These are phyloP conservation scores for Zalaria sp. DNA, from an alignment of 2,329 filamentous ascomycete genomes.

Conservation along the genomic window DNA sequence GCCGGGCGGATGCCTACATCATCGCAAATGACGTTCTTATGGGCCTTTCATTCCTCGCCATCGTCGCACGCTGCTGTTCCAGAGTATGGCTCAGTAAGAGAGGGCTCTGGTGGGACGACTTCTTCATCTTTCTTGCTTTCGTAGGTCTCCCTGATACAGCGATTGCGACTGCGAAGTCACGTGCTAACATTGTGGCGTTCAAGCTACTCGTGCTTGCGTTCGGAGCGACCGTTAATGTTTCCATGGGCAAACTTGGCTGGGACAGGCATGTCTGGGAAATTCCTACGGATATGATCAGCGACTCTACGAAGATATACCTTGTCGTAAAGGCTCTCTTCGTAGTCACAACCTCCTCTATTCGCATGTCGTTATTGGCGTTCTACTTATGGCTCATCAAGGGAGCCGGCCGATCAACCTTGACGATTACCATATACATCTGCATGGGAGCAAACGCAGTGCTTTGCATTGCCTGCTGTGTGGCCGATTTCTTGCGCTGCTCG, in stretches of 20 bases:
- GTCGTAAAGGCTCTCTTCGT: conserved; percentile 27
- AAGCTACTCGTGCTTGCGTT: conserved; percentile 14
- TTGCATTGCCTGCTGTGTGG: conserved; percentile 21
- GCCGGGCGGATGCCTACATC: conserved; percentile 3
- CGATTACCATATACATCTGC: conserved; percentile 23
- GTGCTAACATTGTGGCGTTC: conserved; percentile 18
- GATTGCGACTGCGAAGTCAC: not conserved
- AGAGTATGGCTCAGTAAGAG: conserved; percentile 1
- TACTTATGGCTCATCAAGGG: conserved; percentile 32
- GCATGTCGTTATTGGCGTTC: conserved; percentile 30
- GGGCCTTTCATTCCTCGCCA: not conserved
- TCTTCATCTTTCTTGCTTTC: conserved; percentile 25
- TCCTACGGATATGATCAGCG: conserved; percentile 11
- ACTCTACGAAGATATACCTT: conserved; percentile 24
- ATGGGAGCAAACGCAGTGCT: conserved; percentile 22
- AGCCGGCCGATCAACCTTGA: conserved; percentile 22
- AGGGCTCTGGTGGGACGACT: conserved; percentile 19
- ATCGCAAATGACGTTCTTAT: conserved; percentile 3
- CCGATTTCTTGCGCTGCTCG: conserved; percentile 25
- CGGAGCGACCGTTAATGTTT: conserved; percentile 24
- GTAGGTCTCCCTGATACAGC: conserved; percentile 10
- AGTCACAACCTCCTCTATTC: conserved; percentile 26
- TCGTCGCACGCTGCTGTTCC: conserved; percentile 1
- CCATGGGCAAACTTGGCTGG: conserved; percentile 27
- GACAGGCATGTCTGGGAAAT: conserved; percentile 29